These are phyloP conservation scores for Phytophthora brassicae DNA, from an alignment of 352 stramenopile species.

Conservation along the genomic window DNA sequence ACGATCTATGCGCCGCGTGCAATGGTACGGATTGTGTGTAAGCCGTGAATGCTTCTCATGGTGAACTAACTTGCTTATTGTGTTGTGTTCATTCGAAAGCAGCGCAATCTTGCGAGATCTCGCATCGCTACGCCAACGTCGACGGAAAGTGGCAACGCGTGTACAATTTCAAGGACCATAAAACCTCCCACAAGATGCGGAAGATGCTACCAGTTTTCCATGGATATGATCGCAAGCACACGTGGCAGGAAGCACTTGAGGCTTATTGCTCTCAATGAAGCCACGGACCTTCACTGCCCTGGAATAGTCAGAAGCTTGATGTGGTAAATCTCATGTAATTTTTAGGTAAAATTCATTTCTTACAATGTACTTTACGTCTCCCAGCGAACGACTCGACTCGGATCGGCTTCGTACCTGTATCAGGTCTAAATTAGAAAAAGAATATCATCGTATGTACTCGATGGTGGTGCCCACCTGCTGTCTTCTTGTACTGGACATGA, in stretches of 20 bases:
- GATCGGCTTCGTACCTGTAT: constrained; percentile 33
- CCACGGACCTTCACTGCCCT: not conserved
- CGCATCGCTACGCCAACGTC: constrained; percentile 77
- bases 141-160: constrained; percentile 82
- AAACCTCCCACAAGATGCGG: constrained; percentile 51
- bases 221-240: constrained; percentile 38
- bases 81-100: constrained; percentile 20
- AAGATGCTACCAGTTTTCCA: constrained; percentile 77
- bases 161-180: constrained; percentile 77
- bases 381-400: constrained; percentile 27
- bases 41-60: not conserved
- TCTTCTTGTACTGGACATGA: constrained; percentile 33
- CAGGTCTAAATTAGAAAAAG: constrained; percentile 38
- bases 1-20: constrained; percentile 68
- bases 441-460: constrained; percentile 22
- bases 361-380: constrained; percentile 36
- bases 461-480: constrained; percentile 28
- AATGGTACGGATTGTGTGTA: constrained; percentile 60
- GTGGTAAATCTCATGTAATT: constrained; percentile 35
- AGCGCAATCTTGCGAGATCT: constrained; percentile 63
- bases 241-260: constrained; percentile 10
- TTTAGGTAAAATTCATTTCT: constrained; percentile 43
- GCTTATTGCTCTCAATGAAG: constrained; percentile 8
- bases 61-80: constrained; percentile 8
- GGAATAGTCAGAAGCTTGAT: constrained; percentile 3